A percentile compares a stretch with the other conserved stretches of the same genome.
Conservation (phyloP, 768 basidiomycete genomes). For the Leccinum disarticulatum region DNA sequence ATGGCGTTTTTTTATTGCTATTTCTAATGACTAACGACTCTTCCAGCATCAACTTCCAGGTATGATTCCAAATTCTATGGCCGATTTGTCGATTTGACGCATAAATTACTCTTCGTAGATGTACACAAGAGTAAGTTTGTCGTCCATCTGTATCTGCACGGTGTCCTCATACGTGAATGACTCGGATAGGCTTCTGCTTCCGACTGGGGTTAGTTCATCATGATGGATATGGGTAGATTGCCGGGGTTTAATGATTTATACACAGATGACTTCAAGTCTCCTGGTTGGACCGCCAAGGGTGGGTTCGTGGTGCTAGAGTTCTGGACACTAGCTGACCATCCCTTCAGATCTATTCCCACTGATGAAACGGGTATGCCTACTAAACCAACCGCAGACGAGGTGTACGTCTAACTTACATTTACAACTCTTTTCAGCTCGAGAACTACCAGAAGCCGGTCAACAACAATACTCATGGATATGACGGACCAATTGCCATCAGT, state of each 20-base stretch:
- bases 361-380: constrained; percentile 57
- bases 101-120: constrained; percentile 36
- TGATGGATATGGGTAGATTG: not conserved
- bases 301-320: constrained; percentile 7
- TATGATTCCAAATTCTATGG: not conserved
- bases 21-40: constrained; percentile 1
- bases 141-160: not conserved
- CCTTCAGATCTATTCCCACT: constrained; percentile 61
- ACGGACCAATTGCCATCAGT: constrained; percentile 72
- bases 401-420: not conserved
- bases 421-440: constrained; percentile 47
- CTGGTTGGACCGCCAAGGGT: constrained; percentile 69
- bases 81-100: not conserved
- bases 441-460: constrained; percentile 75
- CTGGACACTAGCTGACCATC: not conserved
- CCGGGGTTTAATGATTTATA: not conserved
- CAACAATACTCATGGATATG: constrained; percentile 67
- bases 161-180: not conserved
- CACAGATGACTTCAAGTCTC: constrained; percentile 69
- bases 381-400: not conserved
- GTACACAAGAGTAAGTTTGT: constrained; percentile 55
- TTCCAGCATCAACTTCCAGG: constrained; percentile 67
- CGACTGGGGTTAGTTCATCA: constrained; percentile 54
- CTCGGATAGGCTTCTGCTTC: constrained; percentile 58
- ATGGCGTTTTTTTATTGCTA: not conserved